phyloP scores from a whole-genome alignment of 2,329 filamentous ascomycete species.

The Colletotrichum sp. region DNA sequence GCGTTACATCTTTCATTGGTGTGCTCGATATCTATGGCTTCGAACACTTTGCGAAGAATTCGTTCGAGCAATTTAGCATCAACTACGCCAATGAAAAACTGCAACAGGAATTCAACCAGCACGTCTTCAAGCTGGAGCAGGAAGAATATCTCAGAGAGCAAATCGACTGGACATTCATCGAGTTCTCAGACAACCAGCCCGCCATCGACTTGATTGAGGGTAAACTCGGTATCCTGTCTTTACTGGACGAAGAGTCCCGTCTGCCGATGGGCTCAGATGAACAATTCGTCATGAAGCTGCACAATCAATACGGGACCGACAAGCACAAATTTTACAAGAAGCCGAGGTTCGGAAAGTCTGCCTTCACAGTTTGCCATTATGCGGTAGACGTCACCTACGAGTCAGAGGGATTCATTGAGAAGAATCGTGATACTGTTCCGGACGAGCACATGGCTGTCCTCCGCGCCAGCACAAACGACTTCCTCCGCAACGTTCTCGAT shows the following conservation, averaged over 20 bases:
- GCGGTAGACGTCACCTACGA: slow-evolving; percentile 98
- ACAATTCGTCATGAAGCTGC: slow-evolving; percentile 94
- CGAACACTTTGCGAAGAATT: slow-evolving; percentile 99
- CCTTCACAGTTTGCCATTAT: slow-evolving; percentile 98
- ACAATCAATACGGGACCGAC: slow-evolving; percentile 87
- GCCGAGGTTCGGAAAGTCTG: slow-evolving; percentile 93
- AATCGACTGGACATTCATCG: slow-evolving; percentile 99
- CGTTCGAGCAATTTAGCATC: slow-evolving; percentile 99
- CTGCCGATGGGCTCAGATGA: slow-evolving; percentile 97
- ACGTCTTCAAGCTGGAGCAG: slow-evolving; percentile 98
- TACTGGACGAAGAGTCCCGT: slow-evolving; percentile 95
- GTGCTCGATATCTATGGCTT: slow-evolving; percentile 99
- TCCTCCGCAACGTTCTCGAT: slow-evolving; percentile 83
- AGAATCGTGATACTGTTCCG: slow-evolving; percentile 97
- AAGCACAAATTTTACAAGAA: slow-evolving; percentile 99
- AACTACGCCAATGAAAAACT: slow-evolving; percentile 99
- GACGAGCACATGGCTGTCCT: slow-evolving; percentile 98
- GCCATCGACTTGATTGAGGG: slow-evolving; percentile 99
- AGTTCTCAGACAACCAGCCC: slow-evolving; percentile 98
- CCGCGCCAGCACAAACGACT: slow-evolving; percentile 81
- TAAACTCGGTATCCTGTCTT: slow-evolving; percentile 89
- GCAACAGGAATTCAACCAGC: slow-evolving; percentile 98
- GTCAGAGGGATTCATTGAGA: slow-evolving; percentile 98
- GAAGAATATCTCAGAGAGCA: slow-evolving; percentile 96
- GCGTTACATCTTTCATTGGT: slow-evolving; percentile 91